Conservation (phyloP, 169 alveolate species). For the Cryptosporidium tyzzeri region DNA sequence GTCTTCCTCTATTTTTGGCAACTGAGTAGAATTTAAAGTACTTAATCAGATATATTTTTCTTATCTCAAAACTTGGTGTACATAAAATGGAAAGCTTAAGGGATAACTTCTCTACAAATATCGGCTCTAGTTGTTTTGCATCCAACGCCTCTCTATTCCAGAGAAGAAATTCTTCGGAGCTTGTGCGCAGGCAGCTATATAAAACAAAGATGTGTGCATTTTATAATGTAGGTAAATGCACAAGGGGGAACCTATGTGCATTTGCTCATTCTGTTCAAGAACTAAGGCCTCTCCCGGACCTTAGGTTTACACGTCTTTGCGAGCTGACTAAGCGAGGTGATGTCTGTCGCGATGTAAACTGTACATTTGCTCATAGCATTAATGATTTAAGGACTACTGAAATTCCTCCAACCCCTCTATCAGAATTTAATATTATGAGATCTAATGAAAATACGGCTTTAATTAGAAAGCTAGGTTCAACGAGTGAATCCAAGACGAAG, state of each 20-base stretch:
- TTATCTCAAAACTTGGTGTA: neutral
- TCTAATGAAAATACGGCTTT: conserved; percentile 25
- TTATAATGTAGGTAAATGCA: conserved; percentile 74
- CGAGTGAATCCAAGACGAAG: conserved; percentile 21
- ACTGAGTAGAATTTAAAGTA: conserved; percentile 11
- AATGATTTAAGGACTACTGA: conserved; percentile 69
- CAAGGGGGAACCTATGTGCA: conserved; percentile 76
- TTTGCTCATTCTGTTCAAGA: conserved; percentile 77
- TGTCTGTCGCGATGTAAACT: conserved; percentile 62
- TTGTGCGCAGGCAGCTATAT: conserved; percentile 68
- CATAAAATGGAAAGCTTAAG: conserved; percentile 63
- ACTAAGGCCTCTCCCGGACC: conserved; percentile 73
- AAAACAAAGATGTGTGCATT: conserved; percentile 77
- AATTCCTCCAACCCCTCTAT: conserved; percentile 66
- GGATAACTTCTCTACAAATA: conserved; percentile 31
- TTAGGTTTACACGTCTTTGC: conserved; percentile 75
- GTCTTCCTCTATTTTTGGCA: conserved; percentile 14
- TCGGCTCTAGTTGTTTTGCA: conserved; percentile 12
- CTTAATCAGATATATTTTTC: neutral
- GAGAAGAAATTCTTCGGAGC: conserved; percentile 66
- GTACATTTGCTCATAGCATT: conserved; percentile 71
- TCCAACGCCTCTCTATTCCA: conserved; percentile 29
- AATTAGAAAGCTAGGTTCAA: conserved; percentile 20
- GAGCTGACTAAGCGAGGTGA: conserved; percentile 75
- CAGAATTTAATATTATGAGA: conserved; percentile 29